Conservation (phyloP, 345 rosid genomes). For the Aquilaria malaccensis region DNA sequence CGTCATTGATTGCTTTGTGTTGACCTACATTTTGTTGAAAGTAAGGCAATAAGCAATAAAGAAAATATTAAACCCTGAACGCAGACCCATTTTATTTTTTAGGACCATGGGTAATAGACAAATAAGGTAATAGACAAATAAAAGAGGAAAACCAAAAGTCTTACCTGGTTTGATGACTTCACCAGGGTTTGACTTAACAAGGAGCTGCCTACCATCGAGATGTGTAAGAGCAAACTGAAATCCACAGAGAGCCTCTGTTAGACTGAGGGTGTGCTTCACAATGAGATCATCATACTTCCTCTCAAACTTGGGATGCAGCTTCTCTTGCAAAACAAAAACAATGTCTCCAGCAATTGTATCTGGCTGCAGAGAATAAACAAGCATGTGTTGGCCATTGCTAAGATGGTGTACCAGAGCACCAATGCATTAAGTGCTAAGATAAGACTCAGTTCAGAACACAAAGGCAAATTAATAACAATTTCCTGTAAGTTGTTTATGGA, state of each 20-base stretch:
- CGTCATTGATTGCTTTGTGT: slow-evolving; percentile 43
- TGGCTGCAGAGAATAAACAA: slow-evolving; percentile 25
- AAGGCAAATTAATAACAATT: too few relatives aligned
- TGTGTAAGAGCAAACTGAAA: slow-evolving; percentile 54
- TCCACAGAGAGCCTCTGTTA: slow-evolving; percentile 67
- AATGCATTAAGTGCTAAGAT: too few relatives aligned
- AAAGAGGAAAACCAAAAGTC: not conserved
- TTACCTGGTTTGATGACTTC: slow-evolving; percentile 62
- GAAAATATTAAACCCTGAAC: not conserved
- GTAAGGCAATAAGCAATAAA: not conserved
- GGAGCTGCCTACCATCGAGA: slow-evolving; percentile 61
- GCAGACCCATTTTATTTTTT: not conserved
- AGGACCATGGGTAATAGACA: not conserved
- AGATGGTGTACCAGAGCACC: too few relatives aligned
- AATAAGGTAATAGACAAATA: not conserved
- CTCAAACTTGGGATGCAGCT: slow-evolving; percentile 48
- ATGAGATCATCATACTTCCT: slow-evolving; percentile 39
- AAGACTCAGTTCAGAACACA: too few relatives aligned
- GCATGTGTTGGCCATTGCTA: not conserved
- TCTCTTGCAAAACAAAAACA: slow-evolving; percentile 43
- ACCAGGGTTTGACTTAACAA: slow-evolving; percentile 54
- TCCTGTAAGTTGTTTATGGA: too few relatives aligned
- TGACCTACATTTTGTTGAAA: slow-evolving; percentile 27
- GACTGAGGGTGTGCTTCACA: slow-evolving; percentile 32
- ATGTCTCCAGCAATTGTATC: slow-evolving; percentile 41